These are phyloP conservation scores for Colletotrichum coccodes DNA, from an alignment of 2,329 filamentous ascomycete species.

Conservation along the genomic window DNA sequence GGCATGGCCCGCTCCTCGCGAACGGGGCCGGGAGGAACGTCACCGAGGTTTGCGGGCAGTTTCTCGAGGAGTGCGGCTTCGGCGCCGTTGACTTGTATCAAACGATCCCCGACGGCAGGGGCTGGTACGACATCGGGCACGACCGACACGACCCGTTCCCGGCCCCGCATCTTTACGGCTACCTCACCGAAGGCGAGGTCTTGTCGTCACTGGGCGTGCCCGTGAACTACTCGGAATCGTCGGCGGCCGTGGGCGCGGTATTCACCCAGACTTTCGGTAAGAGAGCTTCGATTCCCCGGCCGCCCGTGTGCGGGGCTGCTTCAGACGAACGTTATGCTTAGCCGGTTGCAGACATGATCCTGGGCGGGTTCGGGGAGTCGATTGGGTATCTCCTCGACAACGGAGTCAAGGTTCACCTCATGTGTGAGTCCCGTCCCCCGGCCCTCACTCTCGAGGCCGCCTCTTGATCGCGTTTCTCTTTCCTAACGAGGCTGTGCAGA, in stretches of 20 bases:
- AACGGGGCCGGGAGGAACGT: conserved; percentile 36
- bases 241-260: conserved; percentile 24
- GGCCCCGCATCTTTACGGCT: conserved; percentile 29
- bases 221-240: conserved; percentile 58
- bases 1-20: conserved; percentile 33
- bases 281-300: neutral
- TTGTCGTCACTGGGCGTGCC: conserved; percentile 70
- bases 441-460: neutral
- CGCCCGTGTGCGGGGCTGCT: neutral
- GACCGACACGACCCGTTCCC: conserved; percentile 34
- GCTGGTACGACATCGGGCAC: conserved; percentile 36
- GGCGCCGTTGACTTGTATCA: conserved; percentile 23
- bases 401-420: conserved; percentile 69
- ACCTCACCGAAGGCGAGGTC: conserved; percentile 45
- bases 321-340: conserved; percentile 7
- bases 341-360: conserved; percentile 40
- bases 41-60: conserved; percentile 19
- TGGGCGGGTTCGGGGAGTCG: conserved; percentile 51
- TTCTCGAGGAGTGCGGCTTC: conserved; percentile 38
- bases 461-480: neutral
- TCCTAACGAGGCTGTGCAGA: conserved; percentile 43
- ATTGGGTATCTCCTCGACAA: conserved; percentile 55
- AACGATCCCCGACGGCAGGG: conserved; percentile 20
- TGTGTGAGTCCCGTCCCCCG: conserved; percentile 51
- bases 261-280: conserved; percentile 16